Conservation (phyloP, 352 stramenopile species). For the Globisporangium megalacanthum region DNA sequence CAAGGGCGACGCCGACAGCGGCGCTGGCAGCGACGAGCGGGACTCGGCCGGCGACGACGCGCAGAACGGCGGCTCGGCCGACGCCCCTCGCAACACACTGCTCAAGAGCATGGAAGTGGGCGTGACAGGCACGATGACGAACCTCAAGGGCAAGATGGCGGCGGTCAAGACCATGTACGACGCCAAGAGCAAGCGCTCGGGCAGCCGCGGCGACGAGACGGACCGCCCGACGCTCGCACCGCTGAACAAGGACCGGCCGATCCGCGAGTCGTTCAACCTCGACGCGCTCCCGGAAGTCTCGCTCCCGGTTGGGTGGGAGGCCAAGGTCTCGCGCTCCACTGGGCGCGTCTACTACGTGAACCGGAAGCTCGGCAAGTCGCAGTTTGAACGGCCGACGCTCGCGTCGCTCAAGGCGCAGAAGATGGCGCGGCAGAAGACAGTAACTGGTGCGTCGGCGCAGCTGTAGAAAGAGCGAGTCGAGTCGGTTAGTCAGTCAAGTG, state of each 20-base stretch:
- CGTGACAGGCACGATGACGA: conserved; percentile 72
- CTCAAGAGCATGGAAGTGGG: conserved; percentile 72
- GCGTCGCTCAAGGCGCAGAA: conserved; percentile 84
- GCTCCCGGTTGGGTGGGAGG: conserved; percentile 76
- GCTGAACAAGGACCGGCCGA: conserved; percentile 43
- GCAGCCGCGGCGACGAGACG: conserved; percentile 46
- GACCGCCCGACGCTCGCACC: conserved; percentile 19
- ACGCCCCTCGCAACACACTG: conserved; percentile 65
- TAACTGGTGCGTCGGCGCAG: conserved; percentile 12
- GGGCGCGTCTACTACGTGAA: conserved; percentile 88
- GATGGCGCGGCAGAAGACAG: conserved; percentile 63
- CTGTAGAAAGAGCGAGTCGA: conserved; percentile 3
- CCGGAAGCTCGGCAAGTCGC: conserved; percentile 80
- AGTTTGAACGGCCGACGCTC: conserved; percentile 82
- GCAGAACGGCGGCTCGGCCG: conserved; percentile 25
- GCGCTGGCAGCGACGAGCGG: conserved; percentile 35
- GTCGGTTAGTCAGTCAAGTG: neutral
- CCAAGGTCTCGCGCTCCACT: conserved; percentile 83
- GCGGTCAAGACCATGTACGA: conserved; percentile 78
- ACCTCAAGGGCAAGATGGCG: conserved; percentile 74
- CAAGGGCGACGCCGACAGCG: conserved; percentile 45
- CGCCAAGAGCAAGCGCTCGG: conserved; percentile 46
- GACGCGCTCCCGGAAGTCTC: conserved; percentile 78
- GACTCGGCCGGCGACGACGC: conserved; percentile 34
- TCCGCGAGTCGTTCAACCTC: conserved; percentile 82